These are phyloP conservation scores for Lanzia echinophila DNA, from an alignment of 2,329 filamentous ascomycete species.

Conservation along the genomic window DNA sequence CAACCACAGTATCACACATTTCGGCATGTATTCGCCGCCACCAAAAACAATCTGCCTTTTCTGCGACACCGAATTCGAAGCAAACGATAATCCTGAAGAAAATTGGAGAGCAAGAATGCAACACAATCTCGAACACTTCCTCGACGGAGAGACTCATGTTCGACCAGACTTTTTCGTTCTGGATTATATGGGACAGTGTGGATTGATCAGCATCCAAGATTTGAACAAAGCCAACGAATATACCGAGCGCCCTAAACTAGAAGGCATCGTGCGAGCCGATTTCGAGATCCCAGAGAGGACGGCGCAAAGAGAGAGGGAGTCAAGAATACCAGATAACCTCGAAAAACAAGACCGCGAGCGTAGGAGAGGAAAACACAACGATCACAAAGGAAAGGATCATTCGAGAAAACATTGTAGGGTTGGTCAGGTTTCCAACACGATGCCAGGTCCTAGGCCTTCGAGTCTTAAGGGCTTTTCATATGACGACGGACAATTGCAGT, in stretches of 20 bases:
- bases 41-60: too few species aligned
- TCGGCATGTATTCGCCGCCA: too few species aligned
- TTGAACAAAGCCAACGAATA: conserved; percentile 10
- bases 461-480: background rate
- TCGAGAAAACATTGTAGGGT: background rate
- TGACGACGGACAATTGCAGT: too few species aligned
- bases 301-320: conserved; percentile 1
- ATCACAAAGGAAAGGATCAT: background rate
- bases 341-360: conserved; percentile 9
- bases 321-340: background rate
- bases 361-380: background rate
- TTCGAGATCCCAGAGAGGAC: conserved; percentile 14
- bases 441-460: too few species aligned
- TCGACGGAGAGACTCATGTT: conserved; percentile 15
- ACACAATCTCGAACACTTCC: conserved; percentile 42
- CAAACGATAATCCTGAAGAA: conserved; percentile 4
- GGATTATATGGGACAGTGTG: conserved; percentile 30
- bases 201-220: conserved; percentile 27
- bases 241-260: conserved; percentile 17
- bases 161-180: conserved; percentile 38
- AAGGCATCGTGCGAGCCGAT: conserved; percentile 8
- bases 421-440: background rate
- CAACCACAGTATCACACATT: conserved; percentile 36
- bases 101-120: conserved; percentile 36
- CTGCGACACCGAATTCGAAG: too few species aligned